Evolutionary conservation across 345 rosid species (phyloP), one percentile per base, ranked within the genome.

Genomic region (Melaleuca alternifolia): DNA sequence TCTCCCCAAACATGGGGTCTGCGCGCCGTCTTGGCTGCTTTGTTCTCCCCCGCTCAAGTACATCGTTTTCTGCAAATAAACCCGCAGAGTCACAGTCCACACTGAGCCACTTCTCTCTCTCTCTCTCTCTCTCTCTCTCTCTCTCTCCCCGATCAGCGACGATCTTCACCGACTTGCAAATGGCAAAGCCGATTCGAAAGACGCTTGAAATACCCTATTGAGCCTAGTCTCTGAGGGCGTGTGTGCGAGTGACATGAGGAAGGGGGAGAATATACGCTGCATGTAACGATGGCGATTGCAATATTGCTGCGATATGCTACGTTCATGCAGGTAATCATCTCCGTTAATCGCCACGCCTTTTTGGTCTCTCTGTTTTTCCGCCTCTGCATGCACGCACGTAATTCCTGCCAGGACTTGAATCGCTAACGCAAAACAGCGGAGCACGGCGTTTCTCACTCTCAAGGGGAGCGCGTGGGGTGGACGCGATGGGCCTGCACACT

Each of bases 21-120:
- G 76, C 1, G 85, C 88, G 88, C 85, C 88, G 86, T 30, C 61
- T 50, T 54, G 48, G 77, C 88, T 85, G 86, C 82, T 86, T 41
- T 88, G 54, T 84, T 88, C 87, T 86, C 86, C 75, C 46, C 90
- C 85, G 86, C 87, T 87, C 62, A 77, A 61, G 85, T 51, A 79
- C 90, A 86, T 46, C 77, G 61, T 89, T 81, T 82, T 85, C 91
- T 88, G 85, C 53, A 1, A 54, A 51, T 20, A 11, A 61, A 62
- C 23, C 44, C 76, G 6, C 76, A 14, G 23, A 62, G 76, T 62
- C 79, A 71, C 79, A 71, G 48, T 33, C 48, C 79, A 10, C 79
- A 37, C 48, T 10, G 26, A 65, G 26, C 33, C 48, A 18, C 79
- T 13, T 6, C 62, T 5, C 65, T 26, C 30, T 26, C 28, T 24